Base-by-base conservation (phyloP, 257 asterid species). In the Solanum tarijense region DNA sequence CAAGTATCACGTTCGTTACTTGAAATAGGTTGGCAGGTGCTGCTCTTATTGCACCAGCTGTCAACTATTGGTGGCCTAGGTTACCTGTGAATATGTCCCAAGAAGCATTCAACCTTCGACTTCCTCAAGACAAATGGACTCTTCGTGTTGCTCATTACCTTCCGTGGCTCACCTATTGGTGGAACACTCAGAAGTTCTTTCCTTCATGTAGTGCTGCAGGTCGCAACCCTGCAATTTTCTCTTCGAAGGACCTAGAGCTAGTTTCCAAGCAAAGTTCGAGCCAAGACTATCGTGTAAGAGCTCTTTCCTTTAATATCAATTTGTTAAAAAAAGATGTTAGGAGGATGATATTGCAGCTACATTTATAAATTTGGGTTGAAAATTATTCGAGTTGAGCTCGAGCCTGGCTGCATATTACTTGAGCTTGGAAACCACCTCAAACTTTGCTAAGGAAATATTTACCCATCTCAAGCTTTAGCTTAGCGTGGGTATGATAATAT, bases 81-180 rank as follows among this genome's bases (percentile, higher is more conserved):
- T 31, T 97, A 88, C 98, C 99, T 46, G 89, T 94, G 48, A 93
- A 96, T 93, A 41, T 96, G 91, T 94, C 98, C 2, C 71, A 46
- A 23, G 93, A 92, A 88, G 98, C 91, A 34, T 96, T 87, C 89
- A 34, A 83, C 29, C 83, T 39, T 84, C 95, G 90, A 89, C 91
- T 90, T 62, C 43, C 88, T 31, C 95, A 84, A 88, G 98, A 97
- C 86, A 98, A 93, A 48, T 96, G 99, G 99, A 92, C 96, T 74
- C 69, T 94, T 60, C 96, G 98, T 71, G 94, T 97, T 83, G 91
- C 95, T 89, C 98, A 95, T 87, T 86, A 95, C 88, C 12, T 90
- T 58, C 98, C 99, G 7, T 96, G 98, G 99, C 96, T 97, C 88
- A 93, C 93, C 74, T 91, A 94, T 90, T 97, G 95, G 99, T 97